phyloP scores from a whole-genome alignment of 441 rosid species.

The Erysimum pusillum region DNA sequence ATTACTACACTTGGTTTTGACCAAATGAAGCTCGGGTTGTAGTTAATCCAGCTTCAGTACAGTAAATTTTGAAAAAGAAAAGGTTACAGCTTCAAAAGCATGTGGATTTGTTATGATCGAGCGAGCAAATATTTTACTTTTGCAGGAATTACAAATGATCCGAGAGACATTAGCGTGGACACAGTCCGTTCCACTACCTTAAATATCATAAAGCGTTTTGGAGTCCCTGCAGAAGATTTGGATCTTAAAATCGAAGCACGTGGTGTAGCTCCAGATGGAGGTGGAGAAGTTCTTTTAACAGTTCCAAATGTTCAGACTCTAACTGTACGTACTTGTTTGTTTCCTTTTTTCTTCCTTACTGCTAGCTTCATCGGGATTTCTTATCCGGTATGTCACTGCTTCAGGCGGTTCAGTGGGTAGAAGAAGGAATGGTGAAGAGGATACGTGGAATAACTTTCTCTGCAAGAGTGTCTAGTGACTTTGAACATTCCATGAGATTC shows the following conservation, averaged over 20 bases:
- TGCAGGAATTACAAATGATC: constrained; percentile 85
- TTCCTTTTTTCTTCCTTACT: background rate
- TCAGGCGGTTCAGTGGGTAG: constrained; percentile 80
- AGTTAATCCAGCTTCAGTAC: background rate
- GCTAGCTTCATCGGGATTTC: constrained; percentile 16
- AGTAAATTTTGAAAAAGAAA: background rate
- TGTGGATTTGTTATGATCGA: constrained; percentile 16
- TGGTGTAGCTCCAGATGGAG: constrained; percentile 82
- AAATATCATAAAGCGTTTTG: constrained; percentile 75
- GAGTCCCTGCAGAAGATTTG: constrained; percentile 82
- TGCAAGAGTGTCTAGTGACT: constrained; percentile 68
- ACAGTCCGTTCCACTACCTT: constrained; percentile 78
- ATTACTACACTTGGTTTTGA: background rate
- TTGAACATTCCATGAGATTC: constrained; percentile 81
- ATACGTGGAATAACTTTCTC: constrained; percentile 90
- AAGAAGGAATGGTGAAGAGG: constrained; percentile 92
- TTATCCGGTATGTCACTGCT: constrained; percentile 10
- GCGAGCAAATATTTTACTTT: constrained; percentile 8
- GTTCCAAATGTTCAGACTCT: constrained; percentile 70
- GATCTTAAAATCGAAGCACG: constrained; percentile 75
- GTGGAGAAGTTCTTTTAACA: constrained; percentile 81
- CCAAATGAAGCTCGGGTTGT: background rate
- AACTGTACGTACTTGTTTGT: constrained; percentile 33
- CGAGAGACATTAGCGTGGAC: constrained; percentile 80
- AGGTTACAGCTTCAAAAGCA: constrained; percentile 10